phyloP scores from a whole-genome alignment of 2,329 filamentous ascomycete species.

The Dothistroma septosporum region DNA sequence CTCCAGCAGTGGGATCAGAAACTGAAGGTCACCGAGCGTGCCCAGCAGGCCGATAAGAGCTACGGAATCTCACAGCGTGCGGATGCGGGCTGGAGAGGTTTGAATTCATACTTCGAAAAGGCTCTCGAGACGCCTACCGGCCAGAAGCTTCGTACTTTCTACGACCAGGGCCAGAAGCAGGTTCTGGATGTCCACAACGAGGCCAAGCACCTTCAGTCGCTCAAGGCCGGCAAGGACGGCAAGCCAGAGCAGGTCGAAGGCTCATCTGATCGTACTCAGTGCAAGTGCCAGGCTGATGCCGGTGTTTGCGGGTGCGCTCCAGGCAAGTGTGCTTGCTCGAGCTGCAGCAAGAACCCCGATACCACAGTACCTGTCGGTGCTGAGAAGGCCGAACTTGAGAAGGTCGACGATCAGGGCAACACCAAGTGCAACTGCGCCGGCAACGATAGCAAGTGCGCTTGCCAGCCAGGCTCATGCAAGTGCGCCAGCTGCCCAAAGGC shows the following conservation, averaged over 20 bases:
- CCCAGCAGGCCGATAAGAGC: slow-evolving; percentile 75
- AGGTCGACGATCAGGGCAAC: slow-evolving; percentile 44
- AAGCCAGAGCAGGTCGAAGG: slow-evolving; percentile 43
- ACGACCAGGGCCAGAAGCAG: slow-evolving; percentile 78
- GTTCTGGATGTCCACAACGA: slow-evolving; percentile 91
- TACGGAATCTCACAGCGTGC: slow-evolving; percentile 78
- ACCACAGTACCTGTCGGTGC: slow-evolving; percentile 23
- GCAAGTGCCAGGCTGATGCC: slow-evolving; percentile 43
- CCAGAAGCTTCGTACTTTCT: slow-evolving; percentile 82
- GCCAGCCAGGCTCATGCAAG: slow-evolving; percentile 46
- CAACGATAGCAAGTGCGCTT: slow-evolving; percentile 44
- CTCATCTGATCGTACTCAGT: slow-evolving; percentile 41
- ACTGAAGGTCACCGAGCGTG: slow-evolving; percentile 83
- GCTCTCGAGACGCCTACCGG: slow-evolving; percentile 82
- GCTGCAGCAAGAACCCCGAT: slow-evolving; percentile 47
- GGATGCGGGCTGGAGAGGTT: slow-evolving; percentile 60
- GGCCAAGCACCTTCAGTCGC: slow-evolving; percentile 77
- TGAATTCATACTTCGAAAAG: slow-evolving; percentile 92
- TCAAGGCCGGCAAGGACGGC: slow-evolving; percentile 61
- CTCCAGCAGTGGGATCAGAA: slow-evolving; percentile 75
- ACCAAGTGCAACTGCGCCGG: slow-evolving; percentile 51
- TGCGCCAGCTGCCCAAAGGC: slow-evolving; percentile 47
- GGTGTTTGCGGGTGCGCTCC: slow-evolving; percentile 42
- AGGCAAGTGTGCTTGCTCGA: slow-evolving; percentile 45
- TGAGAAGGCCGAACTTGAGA: slow-evolving; percentile 38